Conservation (phyloP, 2,329 filamentous ascomycete genomes). For the Cyanodermella asteris region DNA sequence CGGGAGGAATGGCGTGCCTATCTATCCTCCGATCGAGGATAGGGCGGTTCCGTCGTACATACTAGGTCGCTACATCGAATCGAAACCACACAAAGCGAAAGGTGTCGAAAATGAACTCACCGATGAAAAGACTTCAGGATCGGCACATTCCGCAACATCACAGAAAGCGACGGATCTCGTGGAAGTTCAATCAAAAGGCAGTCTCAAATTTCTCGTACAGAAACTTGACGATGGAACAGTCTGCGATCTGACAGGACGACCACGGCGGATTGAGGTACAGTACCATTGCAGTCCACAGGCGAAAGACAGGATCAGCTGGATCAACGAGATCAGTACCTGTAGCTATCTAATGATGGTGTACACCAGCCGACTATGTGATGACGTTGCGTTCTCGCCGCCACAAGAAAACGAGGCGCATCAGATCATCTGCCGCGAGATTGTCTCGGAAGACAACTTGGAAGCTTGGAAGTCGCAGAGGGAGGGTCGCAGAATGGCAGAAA, state of each 20-base stretch:
- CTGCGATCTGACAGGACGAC: slow-evolving; percentile 66
- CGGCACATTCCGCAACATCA: background rate
- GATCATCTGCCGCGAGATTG: slow-evolving; percentile 54
- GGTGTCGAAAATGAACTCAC: slow-evolving; percentile 11
- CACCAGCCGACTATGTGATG: slow-evolving; percentile 69
- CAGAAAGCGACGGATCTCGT: slow-evolving; percentile 2
- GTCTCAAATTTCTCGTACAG: slow-evolving; percentile 53
- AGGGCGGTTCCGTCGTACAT: slow-evolving; percentile 54
- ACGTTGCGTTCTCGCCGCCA: slow-evolving; percentile 67
- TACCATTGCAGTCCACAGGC: slow-evolving; percentile 59
- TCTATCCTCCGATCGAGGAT: slow-evolving; percentile 55
- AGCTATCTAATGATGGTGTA: slow-evolving; percentile 85
- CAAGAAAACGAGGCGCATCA: slow-evolving; percentile 53
- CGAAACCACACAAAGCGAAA: slow-evolving; percentile 12
- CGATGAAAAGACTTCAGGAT: background rate
- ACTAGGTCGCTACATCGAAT: slow-evolving; percentile 37
- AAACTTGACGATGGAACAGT: slow-evolving; percentile 55
- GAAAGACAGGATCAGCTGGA: slow-evolving; percentile 63
- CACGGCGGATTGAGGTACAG: slow-evolving; percentile 62
- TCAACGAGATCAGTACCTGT: slow-evolving; percentile 82
- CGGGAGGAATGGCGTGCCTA: slow-evolving; percentile 37
- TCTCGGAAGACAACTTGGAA: too few relatives aligned
- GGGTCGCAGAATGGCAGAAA: slow-evolving; percentile 19
- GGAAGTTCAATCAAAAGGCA: slow-evolving; percentile 6
- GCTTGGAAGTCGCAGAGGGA: slow-evolving; percentile 26